phyloP scores from a whole-genome alignment of 2,329 filamentous ascomycete species.

The Geosmithia morbida region DNA sequence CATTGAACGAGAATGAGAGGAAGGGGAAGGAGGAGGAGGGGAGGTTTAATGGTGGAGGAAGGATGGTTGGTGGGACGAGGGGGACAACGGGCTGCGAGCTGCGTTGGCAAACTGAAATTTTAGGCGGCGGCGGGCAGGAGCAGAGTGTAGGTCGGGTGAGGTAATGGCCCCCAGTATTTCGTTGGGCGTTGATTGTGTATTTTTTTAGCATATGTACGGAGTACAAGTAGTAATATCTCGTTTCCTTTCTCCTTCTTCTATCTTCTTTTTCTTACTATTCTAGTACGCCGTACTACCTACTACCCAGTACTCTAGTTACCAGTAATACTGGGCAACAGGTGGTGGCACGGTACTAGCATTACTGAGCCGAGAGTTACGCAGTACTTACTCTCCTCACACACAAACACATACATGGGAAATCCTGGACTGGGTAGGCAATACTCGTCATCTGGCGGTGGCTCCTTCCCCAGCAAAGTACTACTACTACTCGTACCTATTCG shows the following conservation, averaged over 20 bases:
- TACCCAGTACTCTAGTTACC: no score
- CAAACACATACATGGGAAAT: background rate
- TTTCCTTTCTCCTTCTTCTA: no score
- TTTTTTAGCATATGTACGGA: no score
- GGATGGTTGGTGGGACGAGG: background rate
- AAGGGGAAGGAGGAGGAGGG: slow-evolving; percentile 3
- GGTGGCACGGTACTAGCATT: no score
- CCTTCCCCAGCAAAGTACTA: background rate
- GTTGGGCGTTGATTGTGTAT: no score
- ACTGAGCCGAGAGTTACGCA: no score
- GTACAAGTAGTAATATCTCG: no score
- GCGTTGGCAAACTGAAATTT: slow-evolving; percentile 1
- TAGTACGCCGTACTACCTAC: no score
- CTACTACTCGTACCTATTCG: background rate
- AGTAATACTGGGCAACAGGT: no score
- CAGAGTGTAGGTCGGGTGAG: background rate
- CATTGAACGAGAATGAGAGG: background rate
- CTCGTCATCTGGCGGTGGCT: background rate
- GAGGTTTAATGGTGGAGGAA: background rate
- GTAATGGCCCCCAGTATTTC: background rate
- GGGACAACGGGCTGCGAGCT: background rate
- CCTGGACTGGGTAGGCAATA: background rate
- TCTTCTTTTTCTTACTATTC: no score
- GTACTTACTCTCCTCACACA: no score
- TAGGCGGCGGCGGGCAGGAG: background rate